Base-by-base conservation (phyloP, 768 basidiomycete species). In the Cystobasidium onofrii region DNA sequence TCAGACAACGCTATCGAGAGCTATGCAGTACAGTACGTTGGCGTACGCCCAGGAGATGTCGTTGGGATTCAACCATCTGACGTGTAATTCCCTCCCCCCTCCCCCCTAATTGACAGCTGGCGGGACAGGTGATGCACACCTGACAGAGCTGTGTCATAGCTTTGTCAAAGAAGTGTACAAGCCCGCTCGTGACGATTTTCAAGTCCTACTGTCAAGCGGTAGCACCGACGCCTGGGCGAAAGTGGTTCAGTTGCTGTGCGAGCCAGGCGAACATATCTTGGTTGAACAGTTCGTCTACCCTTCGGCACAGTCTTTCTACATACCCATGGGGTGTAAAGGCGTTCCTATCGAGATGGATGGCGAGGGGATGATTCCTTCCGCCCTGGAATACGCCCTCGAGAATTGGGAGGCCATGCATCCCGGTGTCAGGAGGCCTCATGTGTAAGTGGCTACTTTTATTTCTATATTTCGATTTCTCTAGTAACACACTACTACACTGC, bases 241-340 rank as follows among this genome's bases (percentile, higher is more conserved):
- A 76, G 83, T 84, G n/a, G 83, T 86, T 7, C 79, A 79, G 90
- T 76, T 85, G 85, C 33, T 64, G 17, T 64, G 63, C 39, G 63
- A 64, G 25, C 63, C 63, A 1, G 88, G 88, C 10, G 83, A 84
- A 71, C 78, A 80, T 7, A 75, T 83, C 18, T 66, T 83, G n/a
- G 80, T 82, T 18, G 83, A 84, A 72, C 90, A 90, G 78, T 92
- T 88, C 88, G 86, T 88, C 0, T 94, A 91, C 79, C 88, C 90
- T 0, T 86, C 85, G 6, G 86, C 86, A 0, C 79, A 80, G 62
- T 64, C 73, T 12, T 69, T 70, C 41, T 64, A 64, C 39, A 64
- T 64, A 31, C 63, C 63, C 15, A 25, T 64, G 23, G 63, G 63
- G 1, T 64, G 63, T 23, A 64, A 39, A 46, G 63, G 63, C 15